Conservation (phyloP, 1,284 basidiomycete species). For the Moesziomyces aphidis region DNA sequence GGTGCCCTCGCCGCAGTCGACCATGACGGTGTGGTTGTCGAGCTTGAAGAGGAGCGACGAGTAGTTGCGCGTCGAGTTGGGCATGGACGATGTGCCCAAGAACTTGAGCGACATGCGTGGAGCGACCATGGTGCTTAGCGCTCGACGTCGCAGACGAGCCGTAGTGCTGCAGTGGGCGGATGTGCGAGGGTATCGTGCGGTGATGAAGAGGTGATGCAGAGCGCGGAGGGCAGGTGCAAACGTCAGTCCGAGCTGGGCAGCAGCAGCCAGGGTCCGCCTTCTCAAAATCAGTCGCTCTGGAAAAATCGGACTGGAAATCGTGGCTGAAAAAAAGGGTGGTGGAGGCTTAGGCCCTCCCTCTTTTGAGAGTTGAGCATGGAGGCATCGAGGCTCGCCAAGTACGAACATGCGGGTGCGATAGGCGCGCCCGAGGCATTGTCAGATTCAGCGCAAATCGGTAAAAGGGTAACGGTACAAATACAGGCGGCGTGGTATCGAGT, state of each 20-base stretch:
- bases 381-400: no score
- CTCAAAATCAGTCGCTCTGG: not conserved
- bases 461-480: constrained; percentile 22
- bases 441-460: no score
- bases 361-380: no score
- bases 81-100: constrained; percentile 64
- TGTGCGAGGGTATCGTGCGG: constrained; percentile 2
- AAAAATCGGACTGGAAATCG: constrained; percentile 5
- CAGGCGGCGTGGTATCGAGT: constrained; percentile 23
- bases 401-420: no score
- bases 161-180: constrained; percentile 2
- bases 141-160: not conserved
- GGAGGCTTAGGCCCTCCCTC: no score
- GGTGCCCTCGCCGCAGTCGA: constrained; percentile 66
- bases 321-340: constrained; percentile 2
- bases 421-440: no score
- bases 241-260: no score
- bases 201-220: not conserved
- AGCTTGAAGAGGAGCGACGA: constrained; percentile 63
- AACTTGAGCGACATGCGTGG: constrained; percentile 59
- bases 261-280: no score
- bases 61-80: constrained; percentile 61
- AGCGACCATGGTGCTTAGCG: constrained; percentile 28
- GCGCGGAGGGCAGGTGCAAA: no score
- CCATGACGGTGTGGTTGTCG: constrained; percentile 58